Percentiles rank a stretch among this genome's conserved stretches.
Conservation (phyloP, 495 filamentous ascomycete genomes). For the Aspergillus egyptiacus region DNA sequence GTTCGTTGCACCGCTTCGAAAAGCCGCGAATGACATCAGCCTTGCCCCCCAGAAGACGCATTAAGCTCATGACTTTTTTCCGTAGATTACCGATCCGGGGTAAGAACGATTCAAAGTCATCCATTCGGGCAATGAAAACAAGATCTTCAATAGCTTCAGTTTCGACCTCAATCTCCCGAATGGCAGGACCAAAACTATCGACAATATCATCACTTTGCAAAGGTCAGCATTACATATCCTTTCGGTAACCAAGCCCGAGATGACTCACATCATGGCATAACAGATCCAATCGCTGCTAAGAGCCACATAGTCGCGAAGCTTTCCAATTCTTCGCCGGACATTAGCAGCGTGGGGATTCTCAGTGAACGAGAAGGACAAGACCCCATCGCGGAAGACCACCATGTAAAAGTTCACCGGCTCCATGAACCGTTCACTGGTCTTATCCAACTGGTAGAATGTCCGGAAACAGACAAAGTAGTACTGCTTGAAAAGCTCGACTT, state of each 20-base stretch:
- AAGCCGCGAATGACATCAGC: constrained; percentile 96
- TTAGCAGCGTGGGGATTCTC: constrained; percentile 77
- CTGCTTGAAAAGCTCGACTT: constrained; percentile 93
- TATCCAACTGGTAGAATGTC: constrained; percentile 79
- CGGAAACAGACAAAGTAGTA: constrained; percentile 99
- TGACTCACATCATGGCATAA: constrained; percentile 88
- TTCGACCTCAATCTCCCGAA: constrained; percentile 76
- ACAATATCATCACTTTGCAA: constrained; percentile 81
- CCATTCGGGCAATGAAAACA: constrained; percentile 82
- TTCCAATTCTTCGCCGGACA: constrained; percentile 85
- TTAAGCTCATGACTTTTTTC: constrained; percentile 89
- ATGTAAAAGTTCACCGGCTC: constrained; percentile 95
- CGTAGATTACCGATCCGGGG: constrained; percentile 83
- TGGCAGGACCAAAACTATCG: constrained; percentile 86
- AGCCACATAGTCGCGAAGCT: constrained; percentile 86
- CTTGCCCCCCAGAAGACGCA: constrained; percentile 91
- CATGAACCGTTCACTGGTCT: constrained; percentile 67
- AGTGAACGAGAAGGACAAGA: constrained; percentile 86
- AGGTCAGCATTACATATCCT: constrained; percentile 8
- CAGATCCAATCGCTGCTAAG: constrained; percentile 97
- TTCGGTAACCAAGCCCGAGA: background rate
- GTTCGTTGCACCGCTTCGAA: constrained; percentile 95
- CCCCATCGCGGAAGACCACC: constrained; percentile 92
- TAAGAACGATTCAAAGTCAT: constrained; percentile 80
- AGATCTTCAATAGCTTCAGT: constrained; percentile 92